A percentile compares a stretch with the other conserved stretches of the same genome.
These are phyloP conservation scores for Phalaenopsis aphrodite DNA, from an alignment of 106 monocot genomes.

Conservation along the genomic window DNA sequence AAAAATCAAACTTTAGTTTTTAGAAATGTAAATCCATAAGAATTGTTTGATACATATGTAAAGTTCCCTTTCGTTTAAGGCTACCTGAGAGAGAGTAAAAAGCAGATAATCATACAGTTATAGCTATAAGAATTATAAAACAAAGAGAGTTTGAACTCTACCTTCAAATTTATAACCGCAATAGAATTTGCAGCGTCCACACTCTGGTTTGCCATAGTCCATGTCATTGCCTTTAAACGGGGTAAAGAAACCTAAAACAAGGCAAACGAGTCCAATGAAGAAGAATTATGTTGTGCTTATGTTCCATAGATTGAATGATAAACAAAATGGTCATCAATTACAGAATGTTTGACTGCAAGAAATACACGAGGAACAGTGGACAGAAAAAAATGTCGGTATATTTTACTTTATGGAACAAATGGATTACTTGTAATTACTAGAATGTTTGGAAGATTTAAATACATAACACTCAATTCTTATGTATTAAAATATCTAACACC, in stretches of 20 bases:
- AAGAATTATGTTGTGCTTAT: neutral
- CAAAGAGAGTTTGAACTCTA: neutral
- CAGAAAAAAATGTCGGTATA: too few relatives aligned
- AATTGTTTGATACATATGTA: too few relatives aligned
- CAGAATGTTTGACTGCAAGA: neutral
- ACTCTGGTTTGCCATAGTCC: constrained; percentile 37
- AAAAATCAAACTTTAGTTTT: too few relatives aligned
- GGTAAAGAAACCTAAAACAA: constrained; percentile 42
- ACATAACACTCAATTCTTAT: too few relatives aligned
- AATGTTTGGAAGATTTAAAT: too few relatives aligned
- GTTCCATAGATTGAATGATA: neutral
- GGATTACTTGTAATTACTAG: too few relatives aligned
- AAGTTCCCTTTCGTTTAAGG: neutral
- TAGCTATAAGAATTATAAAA: neutral
- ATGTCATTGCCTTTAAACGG: constrained; percentile 48
- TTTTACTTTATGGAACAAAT: too few relatives aligned
- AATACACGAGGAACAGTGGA: too few relatives aligned
- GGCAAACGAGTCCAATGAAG: neutral
- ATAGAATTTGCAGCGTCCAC: constrained; percentile 20
- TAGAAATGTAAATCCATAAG: too few relatives aligned
- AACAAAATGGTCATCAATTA: neutral
- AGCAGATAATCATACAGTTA: neutral
- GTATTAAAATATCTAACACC: too few relatives aligned
- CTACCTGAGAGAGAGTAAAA: neutral
- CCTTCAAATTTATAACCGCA: constrained; percentile 46